These are phyloP conservation scores for Colletotrichum salicis DNA, from an alignment of 2,329 filamentous ascomycete genomes.

Conservation along the genomic window DNA sequence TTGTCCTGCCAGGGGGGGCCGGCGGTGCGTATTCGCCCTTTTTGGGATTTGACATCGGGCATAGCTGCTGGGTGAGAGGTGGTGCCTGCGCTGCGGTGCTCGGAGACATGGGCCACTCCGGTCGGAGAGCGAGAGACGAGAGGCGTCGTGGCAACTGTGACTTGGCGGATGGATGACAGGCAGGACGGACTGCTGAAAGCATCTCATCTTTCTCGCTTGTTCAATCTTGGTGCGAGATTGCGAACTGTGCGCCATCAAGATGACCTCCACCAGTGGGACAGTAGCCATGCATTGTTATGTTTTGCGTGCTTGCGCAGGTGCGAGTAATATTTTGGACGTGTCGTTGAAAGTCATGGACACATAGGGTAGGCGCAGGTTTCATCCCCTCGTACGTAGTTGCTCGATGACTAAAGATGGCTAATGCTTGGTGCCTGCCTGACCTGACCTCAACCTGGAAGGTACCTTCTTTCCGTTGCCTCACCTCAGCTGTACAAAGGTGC, in stretches of 20 bases:
- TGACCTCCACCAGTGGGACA: not conserved
- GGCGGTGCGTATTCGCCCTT: not conserved
- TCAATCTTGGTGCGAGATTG: slow-evolving; percentile 28
- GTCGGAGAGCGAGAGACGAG: slow-evolving; percentile 4
- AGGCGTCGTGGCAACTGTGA: not conserved
- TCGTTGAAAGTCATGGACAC: not conserved
- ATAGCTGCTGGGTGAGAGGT: slow-evolving; percentile 1
- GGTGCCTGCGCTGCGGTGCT: slow-evolving; percentile 7
- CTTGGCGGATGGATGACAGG: not conserved
- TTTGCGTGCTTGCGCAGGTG: not conserved
- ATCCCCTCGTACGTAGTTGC: not conserved
- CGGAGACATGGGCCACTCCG: slow-evolving; percentile 11
- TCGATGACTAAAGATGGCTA: not conserved
- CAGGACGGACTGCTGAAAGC: not conserved
- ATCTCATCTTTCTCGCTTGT: slow-evolving; percentile 22
- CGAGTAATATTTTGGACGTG: not conserved
- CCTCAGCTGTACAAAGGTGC: not conserved
- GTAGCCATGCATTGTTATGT: too few species aligned
- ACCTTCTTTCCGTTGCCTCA: not conserved
- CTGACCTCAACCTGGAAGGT: not conserved
- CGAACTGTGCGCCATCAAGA: slow-evolving; percentile 10
- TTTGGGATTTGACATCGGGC: not conserved
- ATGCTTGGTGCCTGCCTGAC: not conserved
- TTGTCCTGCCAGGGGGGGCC: not conserved
- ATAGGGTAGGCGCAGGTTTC: not conserved